Percentiles rank a stretch among this genome's conserved stretches.
Conservation (phyloP, 129 eudicot genomes). For the Gnaphalium uliginosum region DNA sequence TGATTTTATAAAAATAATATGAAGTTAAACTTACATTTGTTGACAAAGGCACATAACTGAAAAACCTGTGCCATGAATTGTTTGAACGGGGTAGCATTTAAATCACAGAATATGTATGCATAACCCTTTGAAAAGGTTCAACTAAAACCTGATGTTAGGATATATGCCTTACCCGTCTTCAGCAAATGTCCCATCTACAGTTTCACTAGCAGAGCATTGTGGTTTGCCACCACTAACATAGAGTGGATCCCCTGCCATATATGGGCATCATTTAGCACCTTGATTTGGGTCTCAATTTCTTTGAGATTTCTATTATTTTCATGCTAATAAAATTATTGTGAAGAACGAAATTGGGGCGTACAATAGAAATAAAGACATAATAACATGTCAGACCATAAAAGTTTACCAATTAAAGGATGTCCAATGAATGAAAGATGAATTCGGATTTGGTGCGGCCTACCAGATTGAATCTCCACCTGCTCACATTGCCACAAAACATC, state of each 20-base stretch:
- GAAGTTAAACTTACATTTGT: not conserved
- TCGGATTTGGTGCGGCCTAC: constrained; percentile 97
- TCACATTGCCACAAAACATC: constrained; percentile 30
- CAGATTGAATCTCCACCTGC: constrained; percentile 95
- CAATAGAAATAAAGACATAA: not conserved
- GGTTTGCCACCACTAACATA: constrained; percentile 82
- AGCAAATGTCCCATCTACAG: constrained; percentile 66
- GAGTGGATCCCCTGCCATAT: constrained; percentile 77
- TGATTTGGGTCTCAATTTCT: not conserved
- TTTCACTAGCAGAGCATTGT: constrained; percentile 45
- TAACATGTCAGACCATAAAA: constrained; percentile 1
- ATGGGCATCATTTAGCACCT: constrained; percentile 7
- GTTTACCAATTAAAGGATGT: constrained; percentile 79
- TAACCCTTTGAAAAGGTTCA: constrained; percentile 5
- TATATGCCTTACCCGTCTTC: constrained; percentile 68
- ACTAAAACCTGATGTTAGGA: not conserved
- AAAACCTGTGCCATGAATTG: not conserved
- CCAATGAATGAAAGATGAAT: constrained; percentile 94
- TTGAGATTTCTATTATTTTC: not conserved
- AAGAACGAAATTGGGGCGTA: not conserved
- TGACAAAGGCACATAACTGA: not conserved
- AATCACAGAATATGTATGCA: not conserved
- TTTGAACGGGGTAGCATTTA: not conserved
- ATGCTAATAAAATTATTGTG: not conserved
- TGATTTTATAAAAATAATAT: too few species aligned